Evolutionary conservation across 148 eudicot species (phyloP), one percentile per base, ranked within the genome.

Genomic region (Agrostemma githago): DNA sequence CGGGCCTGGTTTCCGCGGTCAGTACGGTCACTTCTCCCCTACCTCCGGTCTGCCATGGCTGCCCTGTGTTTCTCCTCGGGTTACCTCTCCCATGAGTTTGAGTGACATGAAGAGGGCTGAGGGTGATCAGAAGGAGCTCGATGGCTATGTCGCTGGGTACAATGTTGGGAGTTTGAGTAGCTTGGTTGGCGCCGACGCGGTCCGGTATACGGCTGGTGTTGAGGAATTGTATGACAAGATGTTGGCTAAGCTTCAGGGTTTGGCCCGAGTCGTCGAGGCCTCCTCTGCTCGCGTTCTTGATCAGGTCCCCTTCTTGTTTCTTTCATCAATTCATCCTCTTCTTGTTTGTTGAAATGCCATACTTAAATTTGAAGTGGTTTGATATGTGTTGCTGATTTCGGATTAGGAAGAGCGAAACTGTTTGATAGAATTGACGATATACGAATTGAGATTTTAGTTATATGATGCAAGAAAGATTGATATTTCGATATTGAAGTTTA

Each of bases 211-310:
- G 4, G 68, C 46, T n/a, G 90, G 87, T 46, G 72, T 92, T 44
- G 98, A 94, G 87, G 86, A 81, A 34, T 83, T 92, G 88, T 91
- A 91, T 63, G 87, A 86, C 79, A 86, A 83, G 39, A 94, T 94
- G 98, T 86, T 94, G 43, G 84, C 76, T 44, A 94, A 85, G 83
- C 83, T 91, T n/a, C 84, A 86, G 37, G 54, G 80, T 4, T 80
- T 94, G 82, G 84, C 93, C 4, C 75, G 75, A 71, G 70, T 78
- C 53, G 98, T 87, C 66, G 96, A 94, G 79, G 72, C 70, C 46
- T 82, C 87, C n/a, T 85, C 89, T 38, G 84, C 92, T 56, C 82
- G 75, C 68, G 92, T 94, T 78, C 81, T 86, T 66, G 84, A 94
- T 66, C 89, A 89, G 97, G 98, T 93, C 69, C 66, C 70, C 51